These are phyloP conservation scores for Leucoagaricus sp. DNA, from an alignment of 1,284 basidiomycete genomes.

Conservation along the genomic window DNA sequence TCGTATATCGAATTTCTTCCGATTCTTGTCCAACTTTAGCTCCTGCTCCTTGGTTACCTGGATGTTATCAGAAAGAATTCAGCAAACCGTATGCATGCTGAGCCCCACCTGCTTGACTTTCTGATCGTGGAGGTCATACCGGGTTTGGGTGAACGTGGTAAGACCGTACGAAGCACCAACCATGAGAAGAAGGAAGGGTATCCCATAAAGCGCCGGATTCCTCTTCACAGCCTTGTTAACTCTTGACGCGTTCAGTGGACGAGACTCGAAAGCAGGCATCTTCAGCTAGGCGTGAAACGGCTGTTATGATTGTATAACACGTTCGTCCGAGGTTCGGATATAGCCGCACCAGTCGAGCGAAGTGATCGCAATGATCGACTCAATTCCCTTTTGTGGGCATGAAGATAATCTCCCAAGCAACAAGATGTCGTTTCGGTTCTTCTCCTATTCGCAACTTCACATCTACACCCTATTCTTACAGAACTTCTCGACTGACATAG, in stretches of 20 bases:
- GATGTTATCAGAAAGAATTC: not conserved
- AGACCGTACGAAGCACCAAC: slow-evolving; percentile 89
- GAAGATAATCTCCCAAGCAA: not conserved
- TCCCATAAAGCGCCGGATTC: slow-evolving; percentile 76
- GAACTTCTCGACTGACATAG: not conserved
- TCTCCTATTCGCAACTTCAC: not conserved
- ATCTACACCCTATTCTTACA: not conserved
- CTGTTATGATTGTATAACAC: not conserved
- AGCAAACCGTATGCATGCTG: not conserved
- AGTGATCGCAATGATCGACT: not conserved
- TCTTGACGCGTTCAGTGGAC: slow-evolving; percentile 47
- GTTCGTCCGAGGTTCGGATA: not conserved
- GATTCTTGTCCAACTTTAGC: slow-evolving; percentile 74
- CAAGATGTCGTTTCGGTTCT: not conserved
- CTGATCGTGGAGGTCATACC: slow-evolving; percentile 87
- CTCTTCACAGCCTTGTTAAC: slow-evolving; percentile 49
- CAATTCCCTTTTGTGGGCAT: not conserved
- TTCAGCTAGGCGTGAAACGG: not conserved
- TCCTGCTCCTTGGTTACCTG: slow-evolving; percentile 85
- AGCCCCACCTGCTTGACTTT: slow-evolving; percentile 68
- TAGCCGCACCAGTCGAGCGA: not conserved
- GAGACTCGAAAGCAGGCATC: slow-evolving; percentile 64
- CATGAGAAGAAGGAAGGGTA: slow-evolving; percentile 87
- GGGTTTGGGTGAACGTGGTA: slow-evolving; percentile 83
- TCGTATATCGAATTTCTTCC: slow-evolving; percentile 88